Conservation (phyloP, 176 grass and related monocot genomes). For the Oryza officinalis region DNA sequence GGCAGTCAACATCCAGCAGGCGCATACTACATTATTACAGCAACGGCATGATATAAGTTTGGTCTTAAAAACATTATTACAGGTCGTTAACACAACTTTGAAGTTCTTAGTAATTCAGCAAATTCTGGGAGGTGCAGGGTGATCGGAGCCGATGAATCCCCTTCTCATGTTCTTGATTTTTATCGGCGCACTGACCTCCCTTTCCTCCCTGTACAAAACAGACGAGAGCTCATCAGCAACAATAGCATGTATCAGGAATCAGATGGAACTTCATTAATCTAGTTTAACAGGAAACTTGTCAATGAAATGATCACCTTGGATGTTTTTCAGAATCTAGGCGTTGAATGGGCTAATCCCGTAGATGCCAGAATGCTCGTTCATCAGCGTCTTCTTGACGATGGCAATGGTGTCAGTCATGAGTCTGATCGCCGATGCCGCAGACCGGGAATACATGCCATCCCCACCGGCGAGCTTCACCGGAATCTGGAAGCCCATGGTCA, state of each 20-base stretch:
- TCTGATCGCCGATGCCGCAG: not conserved
- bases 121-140: slow-evolving; percentile 24
- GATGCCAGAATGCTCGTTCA: slow-evolving; percentile 20
- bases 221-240: not conserved
- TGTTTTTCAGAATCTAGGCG: not conserved
- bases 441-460: slow-evolving; percentile 27
- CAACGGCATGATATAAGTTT: not conserved
- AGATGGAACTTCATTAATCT: not conserved
- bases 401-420: slow-evolving; percentile 37
- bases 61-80: slow-evolving; percentile 41
- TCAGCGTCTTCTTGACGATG: slow-evolving; percentile 38
- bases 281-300: slow-evolving; percentile 1
- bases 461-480: slow-evolving; percentile 30
- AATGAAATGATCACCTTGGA: slow-evolving; percentile 24
- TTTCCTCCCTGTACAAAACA: slow-evolving; percentile 30
- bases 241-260: not conserved
- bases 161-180: not conserved
- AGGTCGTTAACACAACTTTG: slow-evolving; percentile 17
- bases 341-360: not conserved
- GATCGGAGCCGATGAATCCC: slow-evolving; percentile 10
- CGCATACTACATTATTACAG: not conserved
- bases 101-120: slow-evolving; percentile 13
- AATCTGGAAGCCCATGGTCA: slow-evolving; percentile 67
- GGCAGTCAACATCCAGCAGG: not conserved
- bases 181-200: not conserved